phyloP scores from a whole-genome alignment of 1,284 basidiomycete genomes.

The Fomitopsis schrenkii region DNA sequence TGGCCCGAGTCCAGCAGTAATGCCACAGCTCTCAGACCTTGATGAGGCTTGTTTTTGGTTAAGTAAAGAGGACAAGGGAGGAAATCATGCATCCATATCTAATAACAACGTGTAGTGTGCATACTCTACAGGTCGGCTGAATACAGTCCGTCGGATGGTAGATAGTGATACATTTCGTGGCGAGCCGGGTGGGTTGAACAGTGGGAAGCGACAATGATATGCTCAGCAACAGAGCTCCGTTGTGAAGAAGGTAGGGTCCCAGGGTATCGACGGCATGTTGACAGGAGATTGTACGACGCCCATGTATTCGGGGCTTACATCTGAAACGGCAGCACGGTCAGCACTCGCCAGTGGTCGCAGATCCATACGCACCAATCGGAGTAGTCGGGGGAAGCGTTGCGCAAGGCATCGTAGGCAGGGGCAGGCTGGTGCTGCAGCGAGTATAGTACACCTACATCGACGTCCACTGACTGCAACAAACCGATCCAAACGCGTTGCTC shows the following conservation, averaged over 20 bases:
- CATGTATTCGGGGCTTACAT: neutral
- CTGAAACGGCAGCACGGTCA: neutral
- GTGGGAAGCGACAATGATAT: neutral
- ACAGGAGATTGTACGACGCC: neutral
- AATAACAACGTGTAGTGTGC: neutral
- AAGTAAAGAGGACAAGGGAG: too few relatives aligned
- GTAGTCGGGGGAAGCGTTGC: neutral
- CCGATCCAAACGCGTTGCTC: neutral
- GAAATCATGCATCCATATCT: neutral
- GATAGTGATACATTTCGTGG: neutral
- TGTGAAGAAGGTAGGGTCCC: neutral
- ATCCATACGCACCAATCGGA: neutral
- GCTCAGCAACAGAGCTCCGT: neutral
- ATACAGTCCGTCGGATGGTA: neutral
- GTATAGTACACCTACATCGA: neutral
- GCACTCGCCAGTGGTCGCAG: neutral
- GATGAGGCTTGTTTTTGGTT: too few relatives aligned
- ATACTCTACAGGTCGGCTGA: constrained; percentile 1
- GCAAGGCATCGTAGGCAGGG: neutral
- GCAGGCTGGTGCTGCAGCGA: neutral
- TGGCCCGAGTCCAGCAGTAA: too few relatives aligned
- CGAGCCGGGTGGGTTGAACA: neutral
- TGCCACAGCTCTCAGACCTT: too few relatives aligned
- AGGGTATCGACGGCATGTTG: neutral
- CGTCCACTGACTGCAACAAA: too few relatives aligned